These are phyloP conservation scores for Parsonsia alboflavescens DNA, from an alignment of 257 asterid species.

Conservation along the genomic window DNA sequence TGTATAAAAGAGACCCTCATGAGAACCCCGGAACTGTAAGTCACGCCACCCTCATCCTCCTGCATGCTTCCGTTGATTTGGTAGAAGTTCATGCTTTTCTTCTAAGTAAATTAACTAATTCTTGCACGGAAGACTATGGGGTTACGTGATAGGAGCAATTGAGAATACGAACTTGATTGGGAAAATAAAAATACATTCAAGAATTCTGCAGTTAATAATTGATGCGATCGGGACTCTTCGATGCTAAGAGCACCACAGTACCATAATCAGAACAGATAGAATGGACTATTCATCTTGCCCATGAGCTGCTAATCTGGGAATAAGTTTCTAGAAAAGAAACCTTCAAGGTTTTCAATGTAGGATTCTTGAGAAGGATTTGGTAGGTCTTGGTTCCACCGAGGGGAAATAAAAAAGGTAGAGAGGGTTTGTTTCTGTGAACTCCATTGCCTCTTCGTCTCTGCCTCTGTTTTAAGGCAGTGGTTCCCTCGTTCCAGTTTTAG, in stretches of 20 bases:
- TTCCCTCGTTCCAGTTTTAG: neutral
- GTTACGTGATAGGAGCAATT: neutral
- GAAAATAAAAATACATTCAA: neutral
- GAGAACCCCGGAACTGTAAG: constrained; percentile 67
- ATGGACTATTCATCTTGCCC: neutral
- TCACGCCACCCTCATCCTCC: neutral
- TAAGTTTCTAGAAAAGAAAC: neutral
- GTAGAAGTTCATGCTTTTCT: neutral
- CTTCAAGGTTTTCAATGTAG: neutral
- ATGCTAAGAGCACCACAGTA: neutral
- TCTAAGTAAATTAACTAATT: neutral
- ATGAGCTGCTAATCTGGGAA: neutral
- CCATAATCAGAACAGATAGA: neutral
- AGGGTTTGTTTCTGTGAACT: neutral
- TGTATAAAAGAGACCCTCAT: constrained; percentile 73
- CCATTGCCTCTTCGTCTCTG: neutral
- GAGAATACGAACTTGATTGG: neutral
- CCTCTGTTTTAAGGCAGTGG: neutral
- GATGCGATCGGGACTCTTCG: neutral
- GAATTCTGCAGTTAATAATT: neutral
- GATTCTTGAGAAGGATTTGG: neutral
- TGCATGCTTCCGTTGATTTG: neutral
- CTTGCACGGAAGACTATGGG: neutral
- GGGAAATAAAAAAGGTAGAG: neutral
- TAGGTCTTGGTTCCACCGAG: neutral